Evolutionary conservation across 2,329 filamentous ascomycete genomes (phyloP), one percentile per base, ranked within the genome.

Genomic region (Onygenales sp.): DNA sequence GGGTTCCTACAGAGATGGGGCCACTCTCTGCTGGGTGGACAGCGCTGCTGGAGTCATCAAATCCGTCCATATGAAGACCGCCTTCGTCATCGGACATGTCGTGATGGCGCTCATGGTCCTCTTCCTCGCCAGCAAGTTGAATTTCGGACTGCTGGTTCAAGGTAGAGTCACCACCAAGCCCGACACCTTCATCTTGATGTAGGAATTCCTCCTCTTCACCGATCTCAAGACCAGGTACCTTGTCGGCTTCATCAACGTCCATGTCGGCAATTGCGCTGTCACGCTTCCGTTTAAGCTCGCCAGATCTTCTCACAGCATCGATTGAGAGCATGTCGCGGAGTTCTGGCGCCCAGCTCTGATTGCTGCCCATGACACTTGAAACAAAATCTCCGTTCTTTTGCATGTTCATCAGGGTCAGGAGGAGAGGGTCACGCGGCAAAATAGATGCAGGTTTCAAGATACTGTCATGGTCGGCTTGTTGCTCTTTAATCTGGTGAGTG

Each of bases 321-420:
- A 96, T 76, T 1, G 90, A 95, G n/a, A 97, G 76, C 63, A 98
- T 83, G n/a, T 87, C 89, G 56, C 89, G 85, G 17, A 98, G 79
- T 71, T 98, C 93, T 0, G 92, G 92, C 3, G 92, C 92, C 91
- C 90, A 96, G 43, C 82, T 82, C 59, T 82, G 79, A 61, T 84
- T 87, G 57, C 91, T 89, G 51, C 87, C 85, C 72, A 96, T 84
- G 58, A 95, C 85, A 62, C 83, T 91, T 3, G 86, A 87, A 14
- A 96, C 88, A 63, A 98, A 97, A 41, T 84, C 88, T 52, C 93
- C 92, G 52, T 81, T 89, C 72, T 87, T 90, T 69, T 96, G 93
- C 80, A 96, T 86, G 62, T 91, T 89, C 76, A 95, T 86, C 21
- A 98, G 75, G 36, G 89, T 88, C 33, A 97, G 78, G 11, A 97